Conservation (phyloP, 2,329 filamentous ascomycete genomes). For the Shiraia sp. region DNA sequence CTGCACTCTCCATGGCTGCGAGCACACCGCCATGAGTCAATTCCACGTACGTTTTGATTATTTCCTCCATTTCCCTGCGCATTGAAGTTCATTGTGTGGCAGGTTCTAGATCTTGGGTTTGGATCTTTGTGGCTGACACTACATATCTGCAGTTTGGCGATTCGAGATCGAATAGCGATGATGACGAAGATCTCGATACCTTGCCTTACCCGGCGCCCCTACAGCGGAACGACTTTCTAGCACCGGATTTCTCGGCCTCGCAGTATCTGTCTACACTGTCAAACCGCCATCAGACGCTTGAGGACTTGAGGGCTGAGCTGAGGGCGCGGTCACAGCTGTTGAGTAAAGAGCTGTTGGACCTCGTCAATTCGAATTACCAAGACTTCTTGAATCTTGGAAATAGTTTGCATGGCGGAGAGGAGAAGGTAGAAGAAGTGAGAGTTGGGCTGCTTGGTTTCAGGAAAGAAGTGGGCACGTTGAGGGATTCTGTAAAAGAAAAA, state of each 20-base stretch:
- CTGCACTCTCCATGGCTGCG: background rate
- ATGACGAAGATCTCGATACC: conserved; percentile 65
- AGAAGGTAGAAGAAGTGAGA: conserved; percentile 85
- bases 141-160: conserved; percentile 14
- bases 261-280: conserved; percentile 80
- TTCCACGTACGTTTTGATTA: conserved; percentile 48
- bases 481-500: conserved; percentile 65
- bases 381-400: conserved; percentile 84
- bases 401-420: conserved; percentile 83
- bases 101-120: background rate
- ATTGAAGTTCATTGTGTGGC: background rate
- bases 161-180: conserved; percentile 23
- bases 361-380: conserved; percentile 94
- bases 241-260: conserved; percentile 74
- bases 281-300: conserved; percentile 91
- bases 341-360: conserved; percentile 83
- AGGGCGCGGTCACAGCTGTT: conserved; percentile 79
- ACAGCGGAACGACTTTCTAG: conserved; percentile 79
- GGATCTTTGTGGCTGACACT: background rate
- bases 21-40: conserved; percentile 48
- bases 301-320: conserved; percentile 86
- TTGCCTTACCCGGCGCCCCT: conserved; percentile 89
- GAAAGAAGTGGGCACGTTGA: conserved; percentile 77
- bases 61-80: background rate
- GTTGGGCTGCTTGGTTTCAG: conserved; percentile 85